Conservation (phyloP, 2,329 filamentous ascomycete species). For the Blastomyces silverae region DNA sequence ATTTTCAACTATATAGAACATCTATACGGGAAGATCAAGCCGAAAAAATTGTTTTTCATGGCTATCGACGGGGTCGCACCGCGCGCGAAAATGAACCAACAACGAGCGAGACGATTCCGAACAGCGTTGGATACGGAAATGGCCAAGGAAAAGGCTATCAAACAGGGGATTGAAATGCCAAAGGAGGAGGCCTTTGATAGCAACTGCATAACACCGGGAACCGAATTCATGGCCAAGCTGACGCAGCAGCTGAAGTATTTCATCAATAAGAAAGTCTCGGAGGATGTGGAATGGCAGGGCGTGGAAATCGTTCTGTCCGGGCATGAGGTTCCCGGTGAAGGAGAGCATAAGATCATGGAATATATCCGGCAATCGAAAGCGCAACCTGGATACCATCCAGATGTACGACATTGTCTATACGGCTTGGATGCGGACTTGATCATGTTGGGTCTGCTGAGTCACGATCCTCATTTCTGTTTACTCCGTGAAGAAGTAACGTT, state of each 20-base stretch:
- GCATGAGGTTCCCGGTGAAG: constrained; percentile 95
- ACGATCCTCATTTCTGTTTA: constrained; percentile 96
- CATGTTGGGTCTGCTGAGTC: constrained; percentile 94
- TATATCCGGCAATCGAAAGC: constrained; percentile 98
- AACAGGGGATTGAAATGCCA: constrained; percentile 83
- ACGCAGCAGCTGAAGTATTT: constrained; percentile 95
- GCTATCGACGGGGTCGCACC: constrained; percentile 96
- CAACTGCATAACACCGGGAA: constrained; percentile 96
- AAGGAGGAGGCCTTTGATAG: constrained; percentile 96
- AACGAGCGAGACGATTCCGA: constrained; percentile 88
- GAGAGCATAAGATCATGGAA: constrained; percentile 99
- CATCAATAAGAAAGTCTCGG: constrained; percentile 96
- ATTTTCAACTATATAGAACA: constrained; percentile 99
- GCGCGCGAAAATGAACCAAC: constrained; percentile 99
- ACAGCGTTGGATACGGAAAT: constrained; percentile 86
- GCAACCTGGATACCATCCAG: constrained; percentile 84
- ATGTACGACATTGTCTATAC: constrained; percentile 93
- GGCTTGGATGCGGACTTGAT: constrained; percentile 96
- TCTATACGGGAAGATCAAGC: constrained; percentile 96
- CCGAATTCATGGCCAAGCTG: constrained; percentile 95
- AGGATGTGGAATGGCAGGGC: constrained; percentile 95
- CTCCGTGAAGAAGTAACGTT: constrained; percentile 97
- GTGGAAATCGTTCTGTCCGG: constrained; percentile 94
- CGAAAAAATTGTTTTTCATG: constrained; percentile 98
- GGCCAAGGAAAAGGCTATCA: constrained; percentile 85